Percentiles rank a stretch among this genome's conserved stretches.
These are phyloP conservation scores for Coelastrella sp. DNA, from an alignment of 139 green algal species.

Conservation along the genomic window DNA sequence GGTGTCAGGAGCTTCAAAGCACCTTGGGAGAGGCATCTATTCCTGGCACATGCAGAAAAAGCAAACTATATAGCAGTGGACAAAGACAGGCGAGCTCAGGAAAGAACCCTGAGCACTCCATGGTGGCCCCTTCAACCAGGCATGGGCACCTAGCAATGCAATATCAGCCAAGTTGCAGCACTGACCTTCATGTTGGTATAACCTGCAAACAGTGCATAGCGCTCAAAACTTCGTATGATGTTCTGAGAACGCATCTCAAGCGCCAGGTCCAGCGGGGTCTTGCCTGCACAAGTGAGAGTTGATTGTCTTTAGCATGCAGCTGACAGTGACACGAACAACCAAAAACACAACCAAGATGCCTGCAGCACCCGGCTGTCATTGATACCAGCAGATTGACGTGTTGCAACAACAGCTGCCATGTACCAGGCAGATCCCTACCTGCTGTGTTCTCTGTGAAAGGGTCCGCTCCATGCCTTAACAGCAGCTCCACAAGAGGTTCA, in stretches of 20 bases:
- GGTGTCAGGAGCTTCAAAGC: too few species aligned
- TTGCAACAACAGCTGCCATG: too few species aligned
- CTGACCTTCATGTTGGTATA: constrained; percentile 40
- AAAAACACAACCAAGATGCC: too few species aligned
- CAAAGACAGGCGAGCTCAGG: too few species aligned
- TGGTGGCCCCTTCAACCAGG: too few species aligned
- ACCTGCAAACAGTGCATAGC: constrained; percentile 32
- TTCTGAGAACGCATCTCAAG: not conserved
- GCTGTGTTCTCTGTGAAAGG: constrained; percentile 41
- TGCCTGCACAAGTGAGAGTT: not conserved
- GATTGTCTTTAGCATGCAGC: not conserved
- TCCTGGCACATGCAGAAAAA: not conserved
- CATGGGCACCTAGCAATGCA: too few species aligned
- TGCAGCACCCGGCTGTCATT: not conserved
- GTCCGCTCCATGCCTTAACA: constrained; percentile 35
- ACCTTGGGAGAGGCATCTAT: too few species aligned
- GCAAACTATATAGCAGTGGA: too few species aligned
- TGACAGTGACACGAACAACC: not conserved
- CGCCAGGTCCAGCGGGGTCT: constrained; percentile 35
- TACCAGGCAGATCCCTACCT: not conserved
- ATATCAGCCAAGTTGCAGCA: not conserved
- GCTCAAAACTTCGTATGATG: constrained; percentile 27
- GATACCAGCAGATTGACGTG: too few species aligned
- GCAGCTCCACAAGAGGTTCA: constrained; percentile 52
- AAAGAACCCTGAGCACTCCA: too few species aligned